A percentile compares a stretch with the other conserved stretches of the same genome.
phyloP scores from a whole-genome alignment of 352 stramenopile species.

The Phytophthora pini region DNA sequence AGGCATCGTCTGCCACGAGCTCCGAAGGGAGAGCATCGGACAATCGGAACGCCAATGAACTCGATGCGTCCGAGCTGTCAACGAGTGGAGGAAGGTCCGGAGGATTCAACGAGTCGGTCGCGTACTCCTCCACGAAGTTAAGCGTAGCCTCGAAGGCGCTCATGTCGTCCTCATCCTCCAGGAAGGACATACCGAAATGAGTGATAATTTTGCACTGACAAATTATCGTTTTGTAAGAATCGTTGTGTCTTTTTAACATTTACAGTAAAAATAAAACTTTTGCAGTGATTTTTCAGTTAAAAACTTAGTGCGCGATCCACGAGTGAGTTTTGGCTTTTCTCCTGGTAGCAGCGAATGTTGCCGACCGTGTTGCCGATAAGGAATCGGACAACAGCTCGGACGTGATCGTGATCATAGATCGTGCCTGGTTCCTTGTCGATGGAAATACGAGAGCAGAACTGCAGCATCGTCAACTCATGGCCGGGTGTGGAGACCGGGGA shows the following conservation, averaged over 20 bases:
- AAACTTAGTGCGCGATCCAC: constrained; percentile 7
- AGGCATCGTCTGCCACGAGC: background rate
- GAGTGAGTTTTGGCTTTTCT: constrained; percentile 51
- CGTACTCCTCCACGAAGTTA: constrained; percentile 23
- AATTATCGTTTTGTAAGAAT: too few relatives aligned
- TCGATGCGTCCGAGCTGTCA: constrained; percentile 16
- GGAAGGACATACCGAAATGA: constrained; percentile 5
- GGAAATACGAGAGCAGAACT: constrained; percentile 53
- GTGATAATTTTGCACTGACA: too few relatives aligned
- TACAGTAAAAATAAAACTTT: too few relatives aligned
- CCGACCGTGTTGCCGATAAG: constrained; percentile 35
- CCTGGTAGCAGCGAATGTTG: constrained; percentile 38
- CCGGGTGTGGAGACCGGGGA: constrained; percentile 23
- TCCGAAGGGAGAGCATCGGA: constrained; percentile 12
- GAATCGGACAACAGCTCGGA: constrained; percentile 43
- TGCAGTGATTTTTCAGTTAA: too few relatives aligned
- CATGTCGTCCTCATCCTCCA: constrained; percentile 26
- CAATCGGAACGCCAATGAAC: constrained; percentile 14
- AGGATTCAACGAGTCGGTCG: constrained; percentile 10
- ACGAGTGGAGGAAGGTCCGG: constrained; percentile 1
- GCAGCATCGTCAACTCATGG: constrained; percentile 45
- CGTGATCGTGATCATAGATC: constrained; percentile 20
- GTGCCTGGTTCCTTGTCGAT: constrained; percentile 38
- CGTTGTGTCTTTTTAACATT: too few relatives aligned
- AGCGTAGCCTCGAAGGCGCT: constrained; percentile 25